phyloP scores from a whole-genome alignment of 1,139 yeast genomes.

The Scheffersomyces stambukii region DNA sequence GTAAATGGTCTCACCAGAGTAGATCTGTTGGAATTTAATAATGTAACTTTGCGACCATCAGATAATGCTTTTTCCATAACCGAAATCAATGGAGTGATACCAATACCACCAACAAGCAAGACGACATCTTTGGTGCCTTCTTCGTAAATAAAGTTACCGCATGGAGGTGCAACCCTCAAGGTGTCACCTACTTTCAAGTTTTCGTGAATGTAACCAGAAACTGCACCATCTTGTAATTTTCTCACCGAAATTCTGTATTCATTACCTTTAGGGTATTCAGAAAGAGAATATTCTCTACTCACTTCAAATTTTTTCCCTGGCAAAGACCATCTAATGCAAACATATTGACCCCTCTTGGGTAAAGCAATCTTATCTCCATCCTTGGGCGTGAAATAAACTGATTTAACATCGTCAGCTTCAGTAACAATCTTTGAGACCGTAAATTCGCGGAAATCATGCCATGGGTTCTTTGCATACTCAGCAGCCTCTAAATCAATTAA shows the following conservation, averaged over 20 bases:
- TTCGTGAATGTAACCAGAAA: conserved; percentile 53
- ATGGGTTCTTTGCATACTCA: conserved; percentile 41
- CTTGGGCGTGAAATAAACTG: conserved; percentile 48
- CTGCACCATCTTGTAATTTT: conserved; percentile 41
- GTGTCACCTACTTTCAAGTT: conserved; percentile 46
- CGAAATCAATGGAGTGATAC: conserved; percentile 60
- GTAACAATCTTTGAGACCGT: conserved; percentile 35
- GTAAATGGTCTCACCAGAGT: conserved; percentile 24
- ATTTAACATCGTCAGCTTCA: conserved; percentile 48
- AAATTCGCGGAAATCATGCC: conserved; percentile 57
- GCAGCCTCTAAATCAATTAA: conserved; percentile 54
- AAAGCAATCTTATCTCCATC: conserved; percentile 32
- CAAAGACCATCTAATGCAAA: conserved; percentile 44
- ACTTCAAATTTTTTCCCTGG: conserved; percentile 28
- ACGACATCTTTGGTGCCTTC: conserved; percentile 30
- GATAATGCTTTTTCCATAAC: conserved; percentile 39
- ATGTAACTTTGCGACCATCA: conserved; percentile 22
- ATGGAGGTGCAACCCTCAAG: conserved; percentile 54
- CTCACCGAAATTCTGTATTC: conserved; percentile 53
- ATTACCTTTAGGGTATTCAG: conserved; percentile 26
- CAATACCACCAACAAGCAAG: conserved; percentile 61
- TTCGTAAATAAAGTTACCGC: conserved; percentile 47
- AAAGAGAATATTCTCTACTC: conserved; percentile 53
- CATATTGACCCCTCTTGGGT: conserved; percentile 58
- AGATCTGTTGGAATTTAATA: conserved; percentile 27